phyloP scores from a whole-genome alignment of 441 rosid species.

The Populus tomentosa region DNA sequence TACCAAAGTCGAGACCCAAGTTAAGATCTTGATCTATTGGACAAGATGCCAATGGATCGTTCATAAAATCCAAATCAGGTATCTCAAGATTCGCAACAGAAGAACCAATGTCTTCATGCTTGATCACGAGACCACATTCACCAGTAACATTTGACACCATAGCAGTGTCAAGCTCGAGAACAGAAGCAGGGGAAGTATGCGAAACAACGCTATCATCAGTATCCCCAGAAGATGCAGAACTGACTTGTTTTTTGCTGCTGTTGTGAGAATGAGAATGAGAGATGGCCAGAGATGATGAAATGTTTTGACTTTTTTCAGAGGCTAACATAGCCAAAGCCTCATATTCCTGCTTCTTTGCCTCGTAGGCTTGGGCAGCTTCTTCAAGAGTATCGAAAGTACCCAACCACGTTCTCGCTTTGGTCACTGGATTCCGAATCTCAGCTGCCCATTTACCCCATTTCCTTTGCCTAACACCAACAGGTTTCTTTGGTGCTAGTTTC shows the following conservation, averaged over 20 bases:
- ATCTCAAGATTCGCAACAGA: slow-evolving; percentile 41
- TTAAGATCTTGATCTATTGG: slow-evolving; percentile 32
- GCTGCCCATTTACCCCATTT: slow-evolving; percentile 99
- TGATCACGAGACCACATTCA: slow-evolving; percentile 15
- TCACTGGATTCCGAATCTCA: slow-evolving; percentile 80
- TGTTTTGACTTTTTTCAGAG: slow-evolving; percentile 32
- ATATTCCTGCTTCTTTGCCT: slow-evolving; percentile 60
- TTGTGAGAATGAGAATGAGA: slow-evolving; percentile 11
- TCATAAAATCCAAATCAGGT: slow-evolving; percentile 42
- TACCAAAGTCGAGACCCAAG: slow-evolving; percentile 46
- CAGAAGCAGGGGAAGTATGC: slow-evolving; percentile 44
- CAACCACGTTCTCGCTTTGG: slow-evolving; percentile 71
- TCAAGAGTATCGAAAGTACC: slow-evolving; percentile 83
- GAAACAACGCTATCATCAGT: slow-evolving; percentile 45
- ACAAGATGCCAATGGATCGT: slow-evolving; percentile 35
- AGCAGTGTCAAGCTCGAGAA: slow-evolving; percentile 42
- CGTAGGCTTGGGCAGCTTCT: slow-evolving; percentile 82
- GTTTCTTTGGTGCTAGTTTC: slow-evolving; percentile 22
- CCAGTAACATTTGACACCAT: slow-evolving; percentile 29
- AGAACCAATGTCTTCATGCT: slow-evolving; percentile 21
- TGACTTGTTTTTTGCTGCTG: background rate
- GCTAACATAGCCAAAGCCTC: slow-evolving; percentile 29
- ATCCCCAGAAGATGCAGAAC: slow-evolving; percentile 31
- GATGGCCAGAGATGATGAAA: slow-evolving; percentile 19
- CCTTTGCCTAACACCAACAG: slow-evolving; percentile 81